phyloP scores from a whole-genome alignment of 495 filamentous ascomycete genomes.

The Apiosordaria backusii region DNA sequence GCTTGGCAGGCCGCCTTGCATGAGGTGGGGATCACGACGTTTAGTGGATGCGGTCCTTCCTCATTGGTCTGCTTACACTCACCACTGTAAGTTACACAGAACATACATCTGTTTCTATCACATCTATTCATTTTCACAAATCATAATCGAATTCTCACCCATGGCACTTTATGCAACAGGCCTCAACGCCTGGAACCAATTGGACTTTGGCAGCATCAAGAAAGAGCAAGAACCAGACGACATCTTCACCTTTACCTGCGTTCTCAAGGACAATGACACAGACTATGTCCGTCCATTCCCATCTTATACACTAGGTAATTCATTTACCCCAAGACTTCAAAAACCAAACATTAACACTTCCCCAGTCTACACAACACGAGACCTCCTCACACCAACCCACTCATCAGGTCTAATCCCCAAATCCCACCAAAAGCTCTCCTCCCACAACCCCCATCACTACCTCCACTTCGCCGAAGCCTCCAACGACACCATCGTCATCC shows the following conservation, averaged over 20 bases:
- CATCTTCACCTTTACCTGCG: conserved; percentile 34
- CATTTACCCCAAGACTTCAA: not conserved
- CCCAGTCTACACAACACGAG: not conserved
- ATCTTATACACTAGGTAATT: conserved; percentile 43
- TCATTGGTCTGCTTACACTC: not conserved
- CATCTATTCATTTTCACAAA: no score
- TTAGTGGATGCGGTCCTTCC: not conserved
- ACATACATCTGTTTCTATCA: no score
- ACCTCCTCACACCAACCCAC: not conserved
- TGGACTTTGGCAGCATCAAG: conserved; percentile 31
- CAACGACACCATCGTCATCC: conserved; percentile 23
- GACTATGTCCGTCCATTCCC: conserved; percentile 24
- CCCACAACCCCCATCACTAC: conserved; percentile 5
- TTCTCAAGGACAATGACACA: conserved; percentile 35
- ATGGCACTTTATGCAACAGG: conserved; percentile 52
- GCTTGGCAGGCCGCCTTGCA: not conserved
- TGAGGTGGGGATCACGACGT: not conserved
- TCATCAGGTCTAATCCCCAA: conserved; percentile 20
- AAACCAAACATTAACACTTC: not conserved
- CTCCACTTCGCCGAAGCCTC: conserved; percentile 24
- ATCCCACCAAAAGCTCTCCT: conserved; percentile 13
- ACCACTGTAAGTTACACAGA: not conserved
- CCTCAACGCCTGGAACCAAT: conserved; percentile 51
- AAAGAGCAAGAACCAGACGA: conserved; percentile 37
- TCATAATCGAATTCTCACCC: no score